These are phyloP conservation scores for Penicillium sp. DNA, from an alignment of 2,329 filamentous ascomycete genomes.

Conservation along the genomic window DNA sequence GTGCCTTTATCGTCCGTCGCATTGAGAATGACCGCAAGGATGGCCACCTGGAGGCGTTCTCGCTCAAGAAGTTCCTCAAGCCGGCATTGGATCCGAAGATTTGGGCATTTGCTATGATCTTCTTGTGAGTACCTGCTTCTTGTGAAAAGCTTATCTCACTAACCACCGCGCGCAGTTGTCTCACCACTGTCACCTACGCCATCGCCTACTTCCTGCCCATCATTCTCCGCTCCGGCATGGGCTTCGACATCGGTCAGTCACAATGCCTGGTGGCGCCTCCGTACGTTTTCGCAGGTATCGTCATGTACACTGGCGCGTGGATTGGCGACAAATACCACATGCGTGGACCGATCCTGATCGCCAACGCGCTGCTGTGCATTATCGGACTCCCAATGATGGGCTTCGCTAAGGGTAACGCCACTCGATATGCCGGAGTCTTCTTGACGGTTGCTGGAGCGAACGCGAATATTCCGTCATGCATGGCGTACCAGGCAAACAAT, in stretches of 20 bases:
- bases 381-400: constrained; percentile 73
- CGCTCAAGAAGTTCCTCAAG: constrained; percentile 48
- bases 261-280: constrained; percentile 73
- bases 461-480: constrained; percentile 70
- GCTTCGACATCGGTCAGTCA: constrained; percentile 62
- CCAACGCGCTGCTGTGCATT: constrained; percentile 61
- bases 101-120: constrained; percentile 57
- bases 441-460: constrained; percentile 74
- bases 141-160: neutral
- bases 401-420: constrained; percentile 56
- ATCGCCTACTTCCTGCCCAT: constrained; percentile 78
- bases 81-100: constrained; percentile 53
- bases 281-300: constrained; percentile 63
- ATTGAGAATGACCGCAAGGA: constrained; percentile 57
- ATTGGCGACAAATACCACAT: constrained; percentile 65
- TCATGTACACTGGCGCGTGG: constrained; percentile 63
- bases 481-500: constrained; percentile 86
- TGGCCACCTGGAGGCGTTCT: constrained; percentile 50
- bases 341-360: constrained; percentile 65
- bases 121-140: constrained; percentile 35
- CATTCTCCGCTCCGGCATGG: constrained; percentile 64
- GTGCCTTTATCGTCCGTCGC: constrained; percentile 50
- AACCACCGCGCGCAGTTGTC: constrained; percentile 49
- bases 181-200: constrained; percentile 73
- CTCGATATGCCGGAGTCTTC: constrained; percentile 74